Evolutionary conservation across 495 filamentous ascomycete species (phyloP).

Genomic region (Penicillium mononematosum): DNA sequence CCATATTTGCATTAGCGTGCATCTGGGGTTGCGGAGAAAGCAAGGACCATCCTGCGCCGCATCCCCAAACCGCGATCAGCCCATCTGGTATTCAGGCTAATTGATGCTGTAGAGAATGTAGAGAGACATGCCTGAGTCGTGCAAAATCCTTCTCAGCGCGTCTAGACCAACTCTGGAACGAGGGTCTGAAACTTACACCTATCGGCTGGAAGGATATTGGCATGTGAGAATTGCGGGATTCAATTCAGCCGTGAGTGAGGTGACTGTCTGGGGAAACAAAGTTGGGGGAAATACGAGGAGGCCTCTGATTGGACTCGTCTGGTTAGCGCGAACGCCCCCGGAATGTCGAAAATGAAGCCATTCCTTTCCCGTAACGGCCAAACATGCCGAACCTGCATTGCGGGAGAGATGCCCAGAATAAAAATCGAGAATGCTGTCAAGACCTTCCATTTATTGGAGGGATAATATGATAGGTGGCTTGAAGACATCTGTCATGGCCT

Average conservation of each 20-base stretch:
- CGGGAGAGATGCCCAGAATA: not conserved
- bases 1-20: conserved; percentile 8
- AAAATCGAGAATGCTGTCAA: not conserved
- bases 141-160: not conserved
- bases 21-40: conserved; percentile 19
- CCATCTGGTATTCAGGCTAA: conserved; percentile 21
- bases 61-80: not conserved
- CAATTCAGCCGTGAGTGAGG: not conserved
- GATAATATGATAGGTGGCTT: not conserved
- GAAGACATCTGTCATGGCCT: not conserved
- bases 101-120: not conserved
- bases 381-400: not conserved
- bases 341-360: conserved; percentile 6
- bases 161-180: conserved; percentile 13
- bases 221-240: not conserved
- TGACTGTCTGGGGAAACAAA: conserved; percentile 17
- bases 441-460: not conserved
- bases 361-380: conserved; percentile 3
- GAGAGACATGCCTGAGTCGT: not conserved
- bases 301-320: conserved; percentile 14
- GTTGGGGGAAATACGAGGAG: not conserved
- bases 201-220: conserved; percentile 10
- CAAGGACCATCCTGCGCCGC: not conserved
- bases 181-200: conserved; percentile 21
- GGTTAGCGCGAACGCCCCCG: conserved; percentile 8